phyloP scores from a whole-genome alignment of 108 stramenopile species.

The Pseudonitzschia multiseries region DNA sequence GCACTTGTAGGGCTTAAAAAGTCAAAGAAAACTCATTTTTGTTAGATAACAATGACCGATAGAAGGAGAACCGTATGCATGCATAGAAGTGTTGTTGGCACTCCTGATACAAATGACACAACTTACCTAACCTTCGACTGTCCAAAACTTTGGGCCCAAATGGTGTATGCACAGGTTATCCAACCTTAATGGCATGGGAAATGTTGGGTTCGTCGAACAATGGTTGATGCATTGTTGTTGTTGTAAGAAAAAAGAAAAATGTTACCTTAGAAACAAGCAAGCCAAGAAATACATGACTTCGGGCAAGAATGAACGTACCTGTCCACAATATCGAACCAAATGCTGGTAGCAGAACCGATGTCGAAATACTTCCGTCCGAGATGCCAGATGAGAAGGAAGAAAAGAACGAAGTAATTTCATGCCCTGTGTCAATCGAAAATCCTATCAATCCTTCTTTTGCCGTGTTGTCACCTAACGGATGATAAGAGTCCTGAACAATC shows the following conservation, averaged over 20 bases:
- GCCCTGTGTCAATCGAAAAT: conserved; percentile 40
- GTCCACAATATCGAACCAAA: conserved; percentile 79
- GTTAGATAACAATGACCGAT: not conserved
- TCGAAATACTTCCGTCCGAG: conserved; percentile 38
- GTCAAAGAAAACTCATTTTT: not conserved
- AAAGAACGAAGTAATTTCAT: conserved; percentile 55
- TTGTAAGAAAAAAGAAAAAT: not conserved
- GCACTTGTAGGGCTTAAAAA: conserved; percentile 62
- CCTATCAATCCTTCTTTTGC: conserved; percentile 10
- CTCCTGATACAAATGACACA: not conserved
- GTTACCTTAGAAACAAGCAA: not conserved
- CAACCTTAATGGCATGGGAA: conserved; percentile 25
- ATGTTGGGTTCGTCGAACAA: not conserved
- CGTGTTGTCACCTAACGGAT: not conserved
- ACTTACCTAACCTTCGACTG: conserved; percentile 57
- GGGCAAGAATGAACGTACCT: conserved; percentile 31
- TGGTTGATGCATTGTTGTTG: not conserved
- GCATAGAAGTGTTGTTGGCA: not conserved
- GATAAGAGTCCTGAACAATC: not conserved
- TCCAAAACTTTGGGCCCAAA: conserved; percentile 85
- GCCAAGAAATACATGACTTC: not conserved
- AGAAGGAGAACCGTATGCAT: not conserved
- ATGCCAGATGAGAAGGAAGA: conserved; percentile 26
- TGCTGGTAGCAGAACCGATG: conserved; percentile 29
- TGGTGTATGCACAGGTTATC: conserved; percentile 81